Base-by-base conservation (phyloP, 1,284 basidiomycete species). In the Cerioporus squamosus region DNA sequence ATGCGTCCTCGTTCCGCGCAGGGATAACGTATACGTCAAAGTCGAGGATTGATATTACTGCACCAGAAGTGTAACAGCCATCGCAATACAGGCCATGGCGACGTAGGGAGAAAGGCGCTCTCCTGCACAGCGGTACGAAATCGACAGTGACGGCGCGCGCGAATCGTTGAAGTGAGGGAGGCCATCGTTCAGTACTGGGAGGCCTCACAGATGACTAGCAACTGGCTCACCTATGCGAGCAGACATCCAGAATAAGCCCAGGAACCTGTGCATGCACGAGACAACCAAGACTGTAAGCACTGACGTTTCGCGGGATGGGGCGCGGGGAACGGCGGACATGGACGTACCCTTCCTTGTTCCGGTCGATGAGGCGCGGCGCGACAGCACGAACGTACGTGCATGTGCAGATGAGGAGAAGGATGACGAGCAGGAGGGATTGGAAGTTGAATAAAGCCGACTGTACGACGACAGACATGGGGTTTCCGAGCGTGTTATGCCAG, bases 371-470 rank as follows among this genome's bases (percentile, higher is more conserved):
- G 23, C 91, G 84, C 5, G 97, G 97, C 5, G 93, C 90, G 3
- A 94, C 88, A 0, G 94, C 90, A 54, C 97, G 88, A 17, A 97
- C 84, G 73, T 99, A 99, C 2, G 97, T 97, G 81, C 95, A 98
- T 44, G 97, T 98, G 79, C 97, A 99, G 61, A 98, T 95, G 72
- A 93, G 81, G 51, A 99, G 86, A 17, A 99, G 83, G 62, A 98
- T 89, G 71, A 97, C 95, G 66, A 97, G 87, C 14, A 99, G 83
- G 18, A 99, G 84, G 1, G 95, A 96, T 75, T 97, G 91, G 72
- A 99, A 99, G 79, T 98, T 97, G 87, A 99, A 98, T 38, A 99
- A 83, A 7, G 97, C 97, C 45, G 96, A 97, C 96, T 98, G 47
- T 15, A 26, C 18, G 39, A 20, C 5, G 22, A 5, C 10, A 26